phyloP scores from a whole-genome alignment of 495 filamentous ascomycete species.

The Penicillium ucsense region DNA sequence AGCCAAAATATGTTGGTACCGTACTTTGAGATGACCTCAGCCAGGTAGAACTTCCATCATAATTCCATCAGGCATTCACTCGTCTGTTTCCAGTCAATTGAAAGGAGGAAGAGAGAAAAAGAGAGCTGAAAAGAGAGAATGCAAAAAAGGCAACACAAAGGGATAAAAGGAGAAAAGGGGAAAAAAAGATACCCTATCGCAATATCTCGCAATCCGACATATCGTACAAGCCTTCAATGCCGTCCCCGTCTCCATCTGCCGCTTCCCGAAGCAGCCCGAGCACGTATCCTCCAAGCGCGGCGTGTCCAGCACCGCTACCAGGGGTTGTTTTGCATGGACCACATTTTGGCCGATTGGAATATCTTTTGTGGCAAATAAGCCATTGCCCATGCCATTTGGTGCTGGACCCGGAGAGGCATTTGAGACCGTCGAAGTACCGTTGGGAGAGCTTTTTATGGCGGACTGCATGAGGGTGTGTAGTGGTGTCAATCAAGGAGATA shows the following conservation, averaged over 20 bases:
- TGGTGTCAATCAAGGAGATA: neutral
- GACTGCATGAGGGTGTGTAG: constrained; percentile 13
- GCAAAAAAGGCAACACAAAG: neutral
- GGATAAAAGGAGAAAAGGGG: constrained; percentile 10
- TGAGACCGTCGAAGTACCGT: constrained; percentile 10
- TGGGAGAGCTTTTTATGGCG: neutral
- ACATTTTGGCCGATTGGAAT: constrained; percentile 30
- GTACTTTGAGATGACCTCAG: too few relatives aligned
- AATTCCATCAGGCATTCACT: too few relatives aligned
- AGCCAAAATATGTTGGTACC: too few relatives aligned
- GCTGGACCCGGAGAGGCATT: constrained; percentile 20
- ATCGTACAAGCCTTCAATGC: constrained; percentile 48
- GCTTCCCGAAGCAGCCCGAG: constrained; percentile 33
- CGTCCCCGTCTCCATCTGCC: constrained; percentile 13
- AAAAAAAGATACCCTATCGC: constrained; percentile 44
- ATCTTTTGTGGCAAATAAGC: constrained; percentile 30
- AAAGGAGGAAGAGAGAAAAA: too few relatives aligned
- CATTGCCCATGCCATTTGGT: constrained; percentile 27
- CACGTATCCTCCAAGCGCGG: constrained; percentile 33
- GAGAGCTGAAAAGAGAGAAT: neutral
- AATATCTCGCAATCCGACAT: constrained; percentile 56
- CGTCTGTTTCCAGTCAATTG: too few relatives aligned
- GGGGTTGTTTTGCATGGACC: constrained; percentile 26
- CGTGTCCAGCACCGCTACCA: constrained; percentile 36
- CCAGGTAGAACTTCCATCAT: too few relatives aligned